These are phyloP conservation scores for Aphanomyces astaci DNA, from an alignment of 352 stramenopile genomes.

Conservation along the genomic window DNA sequence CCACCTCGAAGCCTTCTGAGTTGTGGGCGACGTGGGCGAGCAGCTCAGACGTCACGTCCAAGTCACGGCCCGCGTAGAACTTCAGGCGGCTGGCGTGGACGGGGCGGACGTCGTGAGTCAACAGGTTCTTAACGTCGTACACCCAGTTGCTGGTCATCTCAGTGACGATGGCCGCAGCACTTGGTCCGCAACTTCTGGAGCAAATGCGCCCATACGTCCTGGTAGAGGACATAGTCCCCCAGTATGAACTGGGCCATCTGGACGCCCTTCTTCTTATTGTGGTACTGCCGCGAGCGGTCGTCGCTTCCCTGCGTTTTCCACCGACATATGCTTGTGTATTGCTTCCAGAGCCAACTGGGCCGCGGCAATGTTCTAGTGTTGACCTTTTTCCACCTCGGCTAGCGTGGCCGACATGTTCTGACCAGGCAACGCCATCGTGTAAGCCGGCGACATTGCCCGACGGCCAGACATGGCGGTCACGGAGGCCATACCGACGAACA, in stretches of 20 bases:
- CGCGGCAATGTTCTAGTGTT: neutral
- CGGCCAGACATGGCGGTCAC: conserved; percentile 13
- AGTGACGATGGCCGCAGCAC: neutral
- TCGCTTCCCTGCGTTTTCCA: neutral
- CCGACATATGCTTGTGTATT: neutral
- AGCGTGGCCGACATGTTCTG: neutral
- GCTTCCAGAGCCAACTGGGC: neutral
- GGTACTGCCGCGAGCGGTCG: neutral
- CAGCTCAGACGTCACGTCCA: no score
- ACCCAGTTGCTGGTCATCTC: neutral
- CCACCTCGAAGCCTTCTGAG: no score
- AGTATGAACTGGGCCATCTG: conserved; percentile 23
- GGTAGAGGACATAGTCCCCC: conserved; percentile 23
- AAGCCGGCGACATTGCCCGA: neutral
- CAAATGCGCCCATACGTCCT: neutral
- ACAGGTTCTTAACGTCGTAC: neutral
- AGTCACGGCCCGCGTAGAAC: neutral
- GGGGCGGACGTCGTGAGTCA: neutral
- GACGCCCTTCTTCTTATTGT: conserved; percentile 10
- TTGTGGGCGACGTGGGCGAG: neutral
- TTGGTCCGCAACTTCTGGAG: neutral
- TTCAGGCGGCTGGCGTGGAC: neutral
- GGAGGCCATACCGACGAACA: neutral
- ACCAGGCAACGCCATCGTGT: neutral
- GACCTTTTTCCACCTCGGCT: neutral